Percentiles rank a stretch among this genome's conserved stretches.
Conservation (phyloP, 1,284 basidiomycete genomes). For the Fomitopsis betulina region DNA sequence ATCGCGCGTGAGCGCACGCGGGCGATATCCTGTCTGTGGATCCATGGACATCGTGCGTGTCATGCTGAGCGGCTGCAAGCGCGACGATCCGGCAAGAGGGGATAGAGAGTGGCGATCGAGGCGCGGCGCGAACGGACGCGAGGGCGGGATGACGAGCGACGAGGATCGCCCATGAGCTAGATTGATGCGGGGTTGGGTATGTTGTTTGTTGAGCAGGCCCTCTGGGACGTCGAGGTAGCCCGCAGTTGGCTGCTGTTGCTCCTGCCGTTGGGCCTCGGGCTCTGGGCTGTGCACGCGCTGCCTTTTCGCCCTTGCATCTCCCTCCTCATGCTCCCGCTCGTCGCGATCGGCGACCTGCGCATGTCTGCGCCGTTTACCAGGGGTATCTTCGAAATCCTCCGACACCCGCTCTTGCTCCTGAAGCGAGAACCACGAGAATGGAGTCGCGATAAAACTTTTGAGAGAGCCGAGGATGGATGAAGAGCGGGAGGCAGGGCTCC, state of each 20-base stretch:
- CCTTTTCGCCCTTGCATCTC: conserved; percentile 23
- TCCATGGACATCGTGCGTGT: conserved; percentile 26
- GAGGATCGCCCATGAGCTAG: conserved; percentile 17
- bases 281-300: conserved; percentile 24
- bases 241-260: neutral
- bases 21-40: conserved; percentile 15
- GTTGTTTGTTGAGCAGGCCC: conserved; percentile 11
- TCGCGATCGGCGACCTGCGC: conserved; percentile 10
- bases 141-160: conserved; percentile 17
- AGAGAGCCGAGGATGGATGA: conserved; percentile 25
- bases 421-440: conserved; percentile 23
- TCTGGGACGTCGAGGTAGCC: conserved; percentile 27
- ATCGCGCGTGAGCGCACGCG: conserved; percentile 24
- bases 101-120: conserved; percentile 18
- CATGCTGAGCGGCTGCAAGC: conserved; percentile 11
- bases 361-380: conserved; percentile 21
- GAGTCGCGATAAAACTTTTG: conserved; percentile 26
- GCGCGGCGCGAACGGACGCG: conserved; percentile 5
- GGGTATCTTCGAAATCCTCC: conserved; percentile 17
- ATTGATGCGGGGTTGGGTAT: conserved; percentile 6
- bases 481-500: conserved; percentile 13
- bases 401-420: conserved; percentile 16
- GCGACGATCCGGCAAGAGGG: conserved; percentile 14
- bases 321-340: conserved; percentile 16
- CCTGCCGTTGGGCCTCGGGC: conserved; percentile 10